These are phyloP conservation scores for Tricholomella constricta DNA, from an alignment of 768 basidiomycete species.

Conservation along the genomic window DNA sequence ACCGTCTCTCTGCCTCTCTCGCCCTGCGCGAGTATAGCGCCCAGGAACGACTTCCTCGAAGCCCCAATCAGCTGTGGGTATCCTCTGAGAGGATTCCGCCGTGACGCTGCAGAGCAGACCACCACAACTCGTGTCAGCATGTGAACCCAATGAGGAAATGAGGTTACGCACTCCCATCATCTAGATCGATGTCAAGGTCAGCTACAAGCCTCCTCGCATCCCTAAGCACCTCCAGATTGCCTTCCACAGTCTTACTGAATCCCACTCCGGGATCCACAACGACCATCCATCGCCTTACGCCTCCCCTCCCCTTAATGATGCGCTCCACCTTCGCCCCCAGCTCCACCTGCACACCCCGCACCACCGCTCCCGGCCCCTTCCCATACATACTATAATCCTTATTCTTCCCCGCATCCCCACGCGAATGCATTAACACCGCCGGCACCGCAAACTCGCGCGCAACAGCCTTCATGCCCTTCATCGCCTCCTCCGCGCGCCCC, in stretches of 20 bases:
- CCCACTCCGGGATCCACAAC: conserved; percentile 92
- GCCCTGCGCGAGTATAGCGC: conserved; percentile 54
- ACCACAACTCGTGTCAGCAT: too few species aligned
- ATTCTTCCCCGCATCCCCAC: conserved; percentile 78
- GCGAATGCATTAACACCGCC: conserved; percentile 91
- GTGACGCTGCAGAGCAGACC: conserved; percentile 11
- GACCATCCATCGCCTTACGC: conserved; percentile 85
- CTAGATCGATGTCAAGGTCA: conserved; percentile 30
- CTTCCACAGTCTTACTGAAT: conserved; percentile 85
- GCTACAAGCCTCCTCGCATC: conserved; percentile 48
- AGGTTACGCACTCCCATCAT: conserved; percentile 27
- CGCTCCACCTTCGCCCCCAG: conserved; percentile 66
- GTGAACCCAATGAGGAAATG: too few species aligned
- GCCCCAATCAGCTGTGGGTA: conserved; percentile 74
- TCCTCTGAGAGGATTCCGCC: conserved; percentile 53
- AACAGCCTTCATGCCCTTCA: conserved; percentile 63
- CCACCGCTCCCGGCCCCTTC: conserved; percentile 44
- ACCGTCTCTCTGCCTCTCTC: conserved; percentile 54
- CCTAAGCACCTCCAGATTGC: conserved; percentile 71
- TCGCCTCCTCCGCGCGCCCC: conserved; percentile 36
- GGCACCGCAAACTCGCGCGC: conserved; percentile 71
- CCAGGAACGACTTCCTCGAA: conserved; percentile 86
- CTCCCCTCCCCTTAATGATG: conserved; percentile 66
- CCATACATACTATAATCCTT: conserved; percentile 59
- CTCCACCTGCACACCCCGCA: conserved; percentile 71